Percentiles rank a stretch among this genome's conserved stretches.
Conservation (phyloP, 495 filamentous ascomycete species). For the Ramalina intermedia region DNA sequence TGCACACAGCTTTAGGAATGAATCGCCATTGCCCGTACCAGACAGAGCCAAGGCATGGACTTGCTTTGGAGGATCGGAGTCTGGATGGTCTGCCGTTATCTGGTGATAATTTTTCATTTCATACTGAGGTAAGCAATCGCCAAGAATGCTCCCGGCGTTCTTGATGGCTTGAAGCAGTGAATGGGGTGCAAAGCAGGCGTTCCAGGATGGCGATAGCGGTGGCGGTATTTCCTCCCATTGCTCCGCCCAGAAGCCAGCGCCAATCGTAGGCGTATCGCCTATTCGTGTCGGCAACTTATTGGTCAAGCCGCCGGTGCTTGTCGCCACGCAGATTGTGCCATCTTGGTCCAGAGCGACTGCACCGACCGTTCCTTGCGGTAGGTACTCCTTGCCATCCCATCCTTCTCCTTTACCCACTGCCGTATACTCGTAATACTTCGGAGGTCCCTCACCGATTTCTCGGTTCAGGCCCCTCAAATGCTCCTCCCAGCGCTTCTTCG, state of each 20-base stretch:
- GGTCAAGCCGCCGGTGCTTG: slow-evolving; percentile 76
- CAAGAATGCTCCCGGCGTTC: not conserved
- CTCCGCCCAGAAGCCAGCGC: slow-evolving; percentile 85
- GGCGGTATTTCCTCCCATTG: slow-evolving; percentile 35
- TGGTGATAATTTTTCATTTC: slow-evolving; percentile 4
- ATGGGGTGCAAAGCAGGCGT: not conserved
- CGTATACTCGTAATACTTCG: slow-evolving; percentile 19
- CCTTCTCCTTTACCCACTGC: slow-evolving; percentile 20
- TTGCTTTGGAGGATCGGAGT: not conserved
- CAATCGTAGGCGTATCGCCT: slow-evolving; percentile 76
- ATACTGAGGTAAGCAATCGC: slow-evolving; percentile 1
- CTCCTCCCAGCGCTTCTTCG: slow-evolving; percentile 67
- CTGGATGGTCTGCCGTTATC: not conserved
- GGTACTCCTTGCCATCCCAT: slow-evolving; percentile 40
- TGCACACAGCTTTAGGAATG: slow-evolving; percentile 64
- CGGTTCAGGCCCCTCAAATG: slow-evolving; percentile 52
- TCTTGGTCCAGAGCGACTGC: slow-evolving; percentile 63
- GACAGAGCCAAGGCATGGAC: slow-evolving; percentile 53
- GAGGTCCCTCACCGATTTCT: slow-evolving; percentile 10
- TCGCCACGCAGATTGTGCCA: slow-evolving; percentile 64
- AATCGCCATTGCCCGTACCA: slow-evolving; percentile 83
- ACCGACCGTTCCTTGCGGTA: slow-evolving; percentile 74
- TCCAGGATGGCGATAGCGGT: not conserved
- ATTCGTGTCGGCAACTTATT: slow-evolving; percentile 79
- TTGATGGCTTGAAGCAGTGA: not conserved